Percentiles rank a stretch among this genome's conserved stretches.
phyloP scores from a whole-genome alignment of 2,329 filamentous ascomycete genomes.

The Penicillium crustosum region DNA sequence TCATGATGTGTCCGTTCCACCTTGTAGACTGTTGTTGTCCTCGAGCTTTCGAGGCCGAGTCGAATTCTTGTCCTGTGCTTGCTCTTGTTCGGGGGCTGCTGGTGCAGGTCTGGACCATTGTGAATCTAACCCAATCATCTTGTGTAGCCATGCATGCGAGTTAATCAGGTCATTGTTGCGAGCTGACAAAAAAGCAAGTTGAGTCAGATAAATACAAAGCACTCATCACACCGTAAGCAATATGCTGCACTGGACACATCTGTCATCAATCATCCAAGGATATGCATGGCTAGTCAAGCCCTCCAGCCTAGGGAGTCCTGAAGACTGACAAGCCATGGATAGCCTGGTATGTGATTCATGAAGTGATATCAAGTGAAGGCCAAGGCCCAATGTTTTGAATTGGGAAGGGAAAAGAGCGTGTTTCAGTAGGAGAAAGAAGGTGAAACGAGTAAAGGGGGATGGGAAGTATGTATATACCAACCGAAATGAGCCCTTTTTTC shows the following conservation, averaged over 20 bases:
- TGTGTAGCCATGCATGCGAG: background rate
- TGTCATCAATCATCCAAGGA: background rate
- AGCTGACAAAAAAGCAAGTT: background rate
- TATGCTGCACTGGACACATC: too few species aligned
- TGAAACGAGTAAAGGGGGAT: background rate
- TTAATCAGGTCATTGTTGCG: background rate
- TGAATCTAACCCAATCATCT: background rate
- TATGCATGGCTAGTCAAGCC: background rate
- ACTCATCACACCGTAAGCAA: background rate
- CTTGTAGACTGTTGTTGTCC: slow-evolving; percentile 1
- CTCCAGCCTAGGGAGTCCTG: background rate
- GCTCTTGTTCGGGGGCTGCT: background rate
- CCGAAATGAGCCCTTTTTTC: background rate
- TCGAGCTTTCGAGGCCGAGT: background rate
- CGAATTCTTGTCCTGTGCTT: background rate
- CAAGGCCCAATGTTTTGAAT: background rate
- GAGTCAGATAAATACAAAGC: background rate
- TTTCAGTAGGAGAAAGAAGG: background rate
- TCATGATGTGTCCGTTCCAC: background rate
- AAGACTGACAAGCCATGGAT: background rate
- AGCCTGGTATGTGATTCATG: background rate
- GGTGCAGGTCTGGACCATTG: background rate
- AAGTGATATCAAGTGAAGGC: background rate
- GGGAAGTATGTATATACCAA: background rate
- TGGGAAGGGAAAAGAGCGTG: background rate